Conservation (phyloP, 192 early-diverging fungal species). For the Coemansia sp. region DNA sequence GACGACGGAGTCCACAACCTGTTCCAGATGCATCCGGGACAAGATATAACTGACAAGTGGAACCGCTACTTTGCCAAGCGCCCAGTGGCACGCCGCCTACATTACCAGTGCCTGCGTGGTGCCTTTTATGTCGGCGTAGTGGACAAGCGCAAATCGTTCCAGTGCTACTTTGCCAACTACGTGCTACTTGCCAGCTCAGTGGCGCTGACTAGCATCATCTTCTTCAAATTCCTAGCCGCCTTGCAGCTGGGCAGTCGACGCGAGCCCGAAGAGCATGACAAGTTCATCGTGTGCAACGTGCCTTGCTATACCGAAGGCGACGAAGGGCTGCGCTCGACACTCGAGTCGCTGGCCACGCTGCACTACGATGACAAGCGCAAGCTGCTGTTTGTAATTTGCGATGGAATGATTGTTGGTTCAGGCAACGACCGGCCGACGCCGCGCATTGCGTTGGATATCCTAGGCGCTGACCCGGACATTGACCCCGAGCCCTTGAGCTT, state of each 20-base stretch:
- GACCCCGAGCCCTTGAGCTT: conserved; percentile 87
- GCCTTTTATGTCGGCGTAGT: conserved; percentile 86
- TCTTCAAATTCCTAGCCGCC: conserved; percentile 95
- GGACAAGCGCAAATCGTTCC: conserved; percentile 77
- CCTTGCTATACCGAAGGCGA: conserved; percentile 99
- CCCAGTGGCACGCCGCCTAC: conserved; percentile 69
- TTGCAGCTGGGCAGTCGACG: conserved; percentile 79
- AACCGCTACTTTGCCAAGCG: conserved; percentile 58
- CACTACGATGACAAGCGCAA: conserved; percentile 98
- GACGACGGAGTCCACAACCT: conserved; percentile 62
- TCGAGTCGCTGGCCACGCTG: conserved; percentile 89
- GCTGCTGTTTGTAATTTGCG: conserved; percentile 92
- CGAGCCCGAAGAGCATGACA: conserved; percentile 80
- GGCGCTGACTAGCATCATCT: conserved; percentile 80
- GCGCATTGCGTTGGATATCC: conserved; percentile 93
- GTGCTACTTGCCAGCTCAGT: conserved; percentile 81
- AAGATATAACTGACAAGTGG: conserved; percentile 65
- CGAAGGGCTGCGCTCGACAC: conserved; percentile 85
- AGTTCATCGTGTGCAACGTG: conserved; percentile 93
- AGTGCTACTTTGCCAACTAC: conserved; percentile 82
- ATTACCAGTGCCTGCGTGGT: conserved; percentile 77
- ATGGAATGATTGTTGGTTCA: conserved; percentile 96
- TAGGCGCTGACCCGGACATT: conserved; percentile 83
- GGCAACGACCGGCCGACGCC: conserved; percentile 97
- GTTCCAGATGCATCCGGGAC: conserved; percentile 64